phyloP scores from a whole-genome alignment of 768 basidiomycete species.

The Trametes cubensis region DNA sequence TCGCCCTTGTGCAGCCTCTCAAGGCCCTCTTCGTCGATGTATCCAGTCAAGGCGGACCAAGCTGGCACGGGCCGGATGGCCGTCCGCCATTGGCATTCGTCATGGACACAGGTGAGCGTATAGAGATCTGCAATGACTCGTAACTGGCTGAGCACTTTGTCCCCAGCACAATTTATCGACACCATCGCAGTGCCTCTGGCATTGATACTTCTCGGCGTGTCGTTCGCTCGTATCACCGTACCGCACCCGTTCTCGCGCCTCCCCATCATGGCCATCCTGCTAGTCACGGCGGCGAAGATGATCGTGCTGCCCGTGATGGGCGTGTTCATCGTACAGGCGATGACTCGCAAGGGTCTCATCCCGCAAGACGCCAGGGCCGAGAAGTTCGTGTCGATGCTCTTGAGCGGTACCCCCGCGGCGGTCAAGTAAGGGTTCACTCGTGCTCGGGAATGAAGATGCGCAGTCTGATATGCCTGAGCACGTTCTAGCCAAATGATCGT shows the following conservation, averaged over 20 bases:
- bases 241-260: slow-evolving; percentile 38
- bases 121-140: slow-evolving; percentile 2
- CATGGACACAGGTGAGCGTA: slow-evolving; percentile 35
- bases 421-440: slow-evolving; percentile 35
- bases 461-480: not conserved
- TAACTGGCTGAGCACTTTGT: slow-evolving; percentile 19
- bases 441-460: not conserved
- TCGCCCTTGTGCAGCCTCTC: slow-evolving; percentile 36
- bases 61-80: slow-evolving; percentile 41
- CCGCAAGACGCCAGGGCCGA: slow-evolving; percentile 43
- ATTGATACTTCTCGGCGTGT: slow-evolving; percentile 35
- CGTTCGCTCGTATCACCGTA: slow-evolving; percentile 42
- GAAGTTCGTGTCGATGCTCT: slow-evolving; percentile 47
- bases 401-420: slow-evolving; percentile 50
- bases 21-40: slow-evolving; percentile 39
- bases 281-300: slow-evolving; percentile 41
- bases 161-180: slow-evolving; percentile 28
- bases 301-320: slow-evolving; percentile 44
- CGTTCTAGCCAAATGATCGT: slow-evolving; percentile 45
- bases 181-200: slow-evolving; percentile 25
- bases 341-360: slow-evolving; percentile 36
- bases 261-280: slow-evolving; percentile 41
- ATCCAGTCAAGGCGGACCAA: slow-evolving; percentile 26
- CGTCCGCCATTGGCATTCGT: slow-evolving; percentile 39
- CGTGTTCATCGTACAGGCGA: slow-evolving; percentile 35